Base-by-base conservation (phyloP, 148 eudicot species). In the Beta vulgaris region DNA sequence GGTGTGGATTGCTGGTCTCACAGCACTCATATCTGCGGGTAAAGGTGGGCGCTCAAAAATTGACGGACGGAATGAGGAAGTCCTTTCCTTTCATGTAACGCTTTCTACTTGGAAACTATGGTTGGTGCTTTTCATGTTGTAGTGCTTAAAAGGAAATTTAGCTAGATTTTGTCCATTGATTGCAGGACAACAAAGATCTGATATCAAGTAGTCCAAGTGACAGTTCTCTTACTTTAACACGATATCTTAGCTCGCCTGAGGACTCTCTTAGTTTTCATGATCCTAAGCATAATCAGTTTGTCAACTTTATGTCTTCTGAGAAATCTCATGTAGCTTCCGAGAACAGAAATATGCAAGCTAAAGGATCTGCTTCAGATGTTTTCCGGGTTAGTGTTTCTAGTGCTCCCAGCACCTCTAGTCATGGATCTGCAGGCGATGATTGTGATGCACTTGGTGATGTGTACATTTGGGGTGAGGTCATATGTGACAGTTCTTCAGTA, bases 401-500 rank as follows among this genome's bases (percentile, higher is more conserved):
- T 82, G 98, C 91, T 63, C 96, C 89, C 19, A 94, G 98, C 86
- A 88, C 97, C 39, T 94, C 98, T 44, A 94, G 98, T 83, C 97
- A 91, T 69, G 97, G 98, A 58, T 93, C 98, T 59, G 93, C 84
- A 16, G 91, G 88, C n/a, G 98, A 94, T 76, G 97, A 94, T 72
- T 87, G 85, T 80, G 98, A 94, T 85, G 96, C 96, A 37, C 78
- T 94, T 61, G 93, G 97, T 44, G 98, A 94, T 81, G 95, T 94
- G 35, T 94, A 94, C 78, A 86, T 94, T 62, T 94, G 98, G 98
- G 98, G 98, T 10, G 98, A 91, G 78, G 91, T 92, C 37, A 87
- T 86, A 78, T 90, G 86, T 58, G 97, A 90, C 66, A 86, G 78
- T 76, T 66, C 86, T 53, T 59, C 82, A 64, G 87, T 85, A 70